Evolutionary conservation across 768 basidiomycete genomes (phyloP).

Genomic region (Kwoniella sp.): DNA sequence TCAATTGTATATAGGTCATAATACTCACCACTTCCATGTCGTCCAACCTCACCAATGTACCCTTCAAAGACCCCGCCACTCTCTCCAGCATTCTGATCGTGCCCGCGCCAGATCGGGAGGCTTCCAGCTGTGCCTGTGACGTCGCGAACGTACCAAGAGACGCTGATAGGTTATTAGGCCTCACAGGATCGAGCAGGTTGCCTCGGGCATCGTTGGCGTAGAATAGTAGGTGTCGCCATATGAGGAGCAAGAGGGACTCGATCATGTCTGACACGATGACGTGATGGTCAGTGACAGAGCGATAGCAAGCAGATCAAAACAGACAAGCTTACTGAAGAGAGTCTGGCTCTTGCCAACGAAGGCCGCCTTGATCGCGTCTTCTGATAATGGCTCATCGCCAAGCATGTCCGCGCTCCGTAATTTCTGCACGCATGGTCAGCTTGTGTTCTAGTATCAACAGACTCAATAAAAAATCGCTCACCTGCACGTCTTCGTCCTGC

Average conservation of each 20-base stretch:
- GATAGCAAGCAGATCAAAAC: neutral
- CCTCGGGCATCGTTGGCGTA: conserved; percentile 46
- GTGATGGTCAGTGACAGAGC: too few species aligned
- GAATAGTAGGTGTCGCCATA: conserved; percentile 50
- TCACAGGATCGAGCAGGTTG: conserved; percentile 28
- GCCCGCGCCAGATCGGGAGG: conserved; percentile 26
- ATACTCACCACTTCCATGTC: conserved; percentile 43
- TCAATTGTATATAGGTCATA: neutral
- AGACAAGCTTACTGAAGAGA: conserved; percentile 38
- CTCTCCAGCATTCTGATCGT: conserved; percentile 29
- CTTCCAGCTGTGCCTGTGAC: conserved; percentile 25
- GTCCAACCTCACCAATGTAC: conserved; percentile 39
- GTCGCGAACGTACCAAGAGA: conserved; percentile 29
- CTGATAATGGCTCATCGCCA: conserved; percentile 18
- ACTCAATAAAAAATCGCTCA: conserved; percentile 17
- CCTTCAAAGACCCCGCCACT: conserved; percentile 32
- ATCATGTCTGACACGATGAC: conserved; percentile 35
- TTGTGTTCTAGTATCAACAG: too few species aligned
- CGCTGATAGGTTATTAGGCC: conserved; percentile 39
- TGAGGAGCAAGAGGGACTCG: conserved; percentile 41
- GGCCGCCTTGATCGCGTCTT: conserved; percentile 21
- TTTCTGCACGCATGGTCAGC: conserved; percentile 13
- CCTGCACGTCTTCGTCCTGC: conserved; percentile 29
- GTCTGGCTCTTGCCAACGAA: conserved; percentile 28
- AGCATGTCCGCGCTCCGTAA: conserved; percentile 20